phyloP scores from a whole-genome alignment of 2,329 filamentous ascomycete species.

The Pseudogymnoascus sp. region DNA sequence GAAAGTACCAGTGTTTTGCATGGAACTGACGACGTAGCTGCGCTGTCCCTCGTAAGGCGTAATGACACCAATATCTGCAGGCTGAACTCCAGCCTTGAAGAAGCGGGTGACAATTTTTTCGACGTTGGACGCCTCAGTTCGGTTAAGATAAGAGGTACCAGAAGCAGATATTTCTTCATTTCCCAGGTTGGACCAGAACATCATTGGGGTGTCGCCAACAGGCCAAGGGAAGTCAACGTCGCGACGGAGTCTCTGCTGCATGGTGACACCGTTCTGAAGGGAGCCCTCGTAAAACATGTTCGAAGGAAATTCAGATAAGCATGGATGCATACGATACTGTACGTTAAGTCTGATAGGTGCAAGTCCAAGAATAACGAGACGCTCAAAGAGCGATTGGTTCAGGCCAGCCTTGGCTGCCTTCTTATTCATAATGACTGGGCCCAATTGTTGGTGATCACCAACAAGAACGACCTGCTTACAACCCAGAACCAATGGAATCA shows the following conservation, averaged over 20 bases:
- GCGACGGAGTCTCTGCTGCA: slow-evolving; percentile 74
- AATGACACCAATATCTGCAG: slow-evolving; percentile 89
- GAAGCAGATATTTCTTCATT: slow-evolving; percentile 98
- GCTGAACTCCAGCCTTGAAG: slow-evolving; percentile 97
- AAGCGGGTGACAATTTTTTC: slow-evolving; percentile 98
- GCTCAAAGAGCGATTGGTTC: slow-evolving; percentile 97
- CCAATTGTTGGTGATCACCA: slow-evolving; percentile 94
- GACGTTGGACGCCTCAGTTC: slow-evolving; percentile 92
- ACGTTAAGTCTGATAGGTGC: slow-evolving; percentile 89
- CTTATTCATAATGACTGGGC: slow-evolving; percentile 99
- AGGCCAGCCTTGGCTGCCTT: slow-evolving; percentile 96
- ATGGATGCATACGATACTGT: slow-evolving; percentile 98
- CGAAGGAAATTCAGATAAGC: slow-evolving; percentile 90
- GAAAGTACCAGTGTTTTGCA: slow-evolving; percentile 95
- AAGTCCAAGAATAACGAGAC: slow-evolving; percentile 82
- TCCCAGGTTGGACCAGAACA: slow-evolving; percentile 99
- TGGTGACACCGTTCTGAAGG: slow-evolving; percentile 91
- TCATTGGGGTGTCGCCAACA: slow-evolving; percentile 89
- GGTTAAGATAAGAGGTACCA: slow-evolving; percentile 95
- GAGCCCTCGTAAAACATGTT: slow-evolving; percentile 99
- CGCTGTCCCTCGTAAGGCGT: slow-evolving; percentile 97
- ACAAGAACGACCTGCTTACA: slow-evolving; percentile 99
- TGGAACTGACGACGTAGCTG: slow-evolving; percentile 97
- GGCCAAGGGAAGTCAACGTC: slow-evolving; percentile 99
- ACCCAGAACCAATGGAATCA: slow-evolving; percentile 93